These are phyloP conservation scores for Globisporangium okanoganense DNA, from an alignment of 352 stramenopile genomes.

Conservation along the genomic window DNA sequence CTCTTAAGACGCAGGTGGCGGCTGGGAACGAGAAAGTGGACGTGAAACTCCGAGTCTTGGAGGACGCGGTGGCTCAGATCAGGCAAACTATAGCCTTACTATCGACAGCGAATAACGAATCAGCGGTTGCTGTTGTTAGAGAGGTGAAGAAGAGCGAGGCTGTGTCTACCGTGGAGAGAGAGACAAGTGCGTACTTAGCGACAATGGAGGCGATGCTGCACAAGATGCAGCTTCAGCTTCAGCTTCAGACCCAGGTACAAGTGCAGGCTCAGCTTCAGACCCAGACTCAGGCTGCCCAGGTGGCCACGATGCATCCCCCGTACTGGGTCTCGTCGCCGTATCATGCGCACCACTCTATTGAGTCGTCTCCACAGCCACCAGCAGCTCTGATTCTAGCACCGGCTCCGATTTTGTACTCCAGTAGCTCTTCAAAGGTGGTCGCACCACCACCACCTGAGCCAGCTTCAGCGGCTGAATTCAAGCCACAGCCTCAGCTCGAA, in stretches of 20 bases:
- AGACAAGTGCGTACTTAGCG: slow-evolving; percentile 30
- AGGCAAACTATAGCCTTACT: background rate
- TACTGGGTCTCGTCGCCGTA: slow-evolving; percentile 14
- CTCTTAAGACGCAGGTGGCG: slow-evolving; percentile 8
- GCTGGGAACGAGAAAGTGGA: background rate
- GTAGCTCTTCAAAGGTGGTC: background rate
- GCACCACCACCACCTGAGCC: background rate
- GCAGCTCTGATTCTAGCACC: background rate
- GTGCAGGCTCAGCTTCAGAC: slow-evolving; percentile 30
- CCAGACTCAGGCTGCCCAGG: slow-evolving; percentile 15
- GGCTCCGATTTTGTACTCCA: background rate
- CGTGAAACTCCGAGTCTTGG: background rate
- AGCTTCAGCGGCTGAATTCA: background rate
- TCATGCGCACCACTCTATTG: background rate
- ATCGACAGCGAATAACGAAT: background rate
- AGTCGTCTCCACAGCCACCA: background rate
- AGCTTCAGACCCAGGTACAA: slow-evolving; percentile 27
- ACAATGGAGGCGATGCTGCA: slow-evolving; percentile 56
- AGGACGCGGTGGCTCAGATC: slow-evolving; percentile 5
- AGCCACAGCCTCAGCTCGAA: background rate
- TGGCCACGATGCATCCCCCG: background rate
- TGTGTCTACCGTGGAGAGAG: slow-evolving; percentile 15
- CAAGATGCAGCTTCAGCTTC: slow-evolving; percentile 64
- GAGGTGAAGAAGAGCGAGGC: background rate
- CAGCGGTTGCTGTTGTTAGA: background rate